Percentiles rank a stretch among this genome's conserved stretches.
These are phyloP conservation scores for Lactuca sativa DNA, from an alignment of 129 eudicot species.

Conservation along the genomic window DNA sequence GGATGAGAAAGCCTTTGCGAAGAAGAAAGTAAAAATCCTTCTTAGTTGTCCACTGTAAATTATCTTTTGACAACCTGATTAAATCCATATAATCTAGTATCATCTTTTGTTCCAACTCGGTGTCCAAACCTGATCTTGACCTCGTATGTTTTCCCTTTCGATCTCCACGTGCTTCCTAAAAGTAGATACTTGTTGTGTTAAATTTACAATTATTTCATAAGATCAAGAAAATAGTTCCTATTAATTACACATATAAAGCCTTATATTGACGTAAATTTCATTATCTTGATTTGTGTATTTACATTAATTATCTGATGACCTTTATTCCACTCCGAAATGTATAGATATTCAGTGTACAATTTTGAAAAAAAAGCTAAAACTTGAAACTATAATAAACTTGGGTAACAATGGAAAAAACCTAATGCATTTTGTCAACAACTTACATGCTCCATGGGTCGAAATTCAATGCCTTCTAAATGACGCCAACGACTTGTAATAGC, in stretches of 20 bases:
- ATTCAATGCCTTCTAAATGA: slow-evolving; percentile 21
- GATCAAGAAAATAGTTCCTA: not conserved
- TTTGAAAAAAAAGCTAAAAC: not conserved
- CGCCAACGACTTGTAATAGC: slow-evolving; percentile 1
- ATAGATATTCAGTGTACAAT: too few species aligned
- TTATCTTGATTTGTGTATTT: not conserved
- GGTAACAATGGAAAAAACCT: not conserved
- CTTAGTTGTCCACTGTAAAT: slow-evolving; percentile 11
- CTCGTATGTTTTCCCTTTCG: not conserved
- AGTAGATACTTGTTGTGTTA: not conserved
- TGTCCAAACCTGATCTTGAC: not conserved
- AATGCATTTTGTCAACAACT: not conserved
- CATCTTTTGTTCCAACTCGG: slow-evolving; percentile 10
- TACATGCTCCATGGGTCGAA: slow-evolving; percentile 19
- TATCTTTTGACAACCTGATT: slow-evolving; percentile 16
- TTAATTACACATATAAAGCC: not conserved
- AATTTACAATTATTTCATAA: not conserved
- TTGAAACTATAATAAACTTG: not conserved
- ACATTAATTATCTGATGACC: too few species aligned
- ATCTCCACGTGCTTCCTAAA: slow-evolving; percentile 12
- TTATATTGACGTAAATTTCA: not conserved
- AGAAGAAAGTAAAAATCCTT: slow-evolving; percentile 15
- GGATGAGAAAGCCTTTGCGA: slow-evolving; percentile 25
- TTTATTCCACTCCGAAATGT: not conserved
- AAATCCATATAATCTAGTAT: slow-evolving; percentile 1